Conservation (phyloP, 1,139 yeast species). For the Debaryomyces coudertii region DNA sequence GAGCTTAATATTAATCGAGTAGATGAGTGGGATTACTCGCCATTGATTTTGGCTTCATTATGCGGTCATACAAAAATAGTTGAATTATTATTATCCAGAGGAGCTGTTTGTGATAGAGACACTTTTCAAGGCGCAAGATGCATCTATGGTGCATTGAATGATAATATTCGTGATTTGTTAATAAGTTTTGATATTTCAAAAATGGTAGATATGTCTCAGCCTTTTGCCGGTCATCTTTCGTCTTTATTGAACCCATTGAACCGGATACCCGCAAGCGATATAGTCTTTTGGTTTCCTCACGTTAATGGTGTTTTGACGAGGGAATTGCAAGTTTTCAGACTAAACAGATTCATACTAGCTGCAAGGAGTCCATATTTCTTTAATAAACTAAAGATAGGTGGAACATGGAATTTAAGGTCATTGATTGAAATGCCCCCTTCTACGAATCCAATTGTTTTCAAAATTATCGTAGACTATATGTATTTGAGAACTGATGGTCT, state of each 20-base stretch:
- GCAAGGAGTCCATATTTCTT: constrained; percentile 39
- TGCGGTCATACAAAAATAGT: constrained; percentile 76
- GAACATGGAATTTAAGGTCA: constrained; percentile 28
- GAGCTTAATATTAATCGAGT: constrained; percentile 62
- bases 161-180: constrained; percentile 60
- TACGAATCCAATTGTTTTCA: constrained; percentile 32
- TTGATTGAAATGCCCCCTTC: constrained; percentile 27
- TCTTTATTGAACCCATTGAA: constrained; percentile 43
- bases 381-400: constrained; percentile 23
- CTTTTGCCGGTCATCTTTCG: constrained; percentile 72
- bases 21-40: constrained; percentile 77
- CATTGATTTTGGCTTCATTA: constrained; percentile 68
- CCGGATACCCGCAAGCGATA: constrained; percentile 38
- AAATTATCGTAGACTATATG: constrained; percentile 50
- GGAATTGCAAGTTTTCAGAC: constrained; percentile 23
- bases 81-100: constrained; percentile 56
- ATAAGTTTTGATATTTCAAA: constrained; percentile 68
- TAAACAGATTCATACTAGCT: constrained; percentile 46
- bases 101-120: constrained; percentile 79
- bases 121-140: constrained; percentile 82
- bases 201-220: constrained; percentile 68
- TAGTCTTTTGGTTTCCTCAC: constrained; percentile 33
- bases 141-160: constrained; percentile 75
- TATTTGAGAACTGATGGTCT: constrained; percentile 47
- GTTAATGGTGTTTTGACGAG: constrained; percentile 18